These are phyloP conservation scores for Populus alba DNA, from an alignment of 345 rosid genomes.

Conservation along the genomic window DNA sequence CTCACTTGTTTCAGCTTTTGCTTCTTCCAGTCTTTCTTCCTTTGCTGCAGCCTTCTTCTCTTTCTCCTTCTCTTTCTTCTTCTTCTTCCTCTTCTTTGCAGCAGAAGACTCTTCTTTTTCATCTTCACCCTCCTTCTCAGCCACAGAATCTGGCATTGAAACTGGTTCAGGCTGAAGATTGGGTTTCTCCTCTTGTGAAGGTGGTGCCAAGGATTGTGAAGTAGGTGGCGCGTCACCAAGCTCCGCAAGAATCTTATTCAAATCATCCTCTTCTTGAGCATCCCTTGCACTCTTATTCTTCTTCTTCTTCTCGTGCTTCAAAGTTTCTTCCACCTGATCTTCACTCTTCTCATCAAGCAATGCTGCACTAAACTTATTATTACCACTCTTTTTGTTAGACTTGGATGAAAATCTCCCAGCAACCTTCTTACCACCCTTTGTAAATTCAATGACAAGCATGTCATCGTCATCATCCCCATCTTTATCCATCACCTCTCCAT, in stretches of 20 bases:
- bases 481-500: slow-evolving; percentile 32
- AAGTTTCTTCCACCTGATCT: slow-evolving; percentile 53
- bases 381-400: slow-evolving; percentile 49
- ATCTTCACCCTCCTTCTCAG: slow-evolving; percentile 73
- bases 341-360: slow-evolving; percentile 53
- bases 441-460: slow-evolving; percentile 29
- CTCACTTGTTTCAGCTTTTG: slow-evolving; percentile 42
- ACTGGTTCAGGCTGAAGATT: slow-evolving; percentile 47
- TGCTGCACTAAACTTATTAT: slow-evolving; percentile 45
- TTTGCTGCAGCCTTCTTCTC: slow-evolving; percentile 60
- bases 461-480: slow-evolving; percentile 40
- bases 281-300: slow-evolving; percentile 79
- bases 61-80: slow-evolving; percentile 74
- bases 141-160: slow-evolving; percentile 33
- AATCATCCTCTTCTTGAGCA: slow-evolving; percentile 88
- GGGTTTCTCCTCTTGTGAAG: slow-evolving; percentile 48
- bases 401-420: slow-evolving; percentile 44
- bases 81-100: slow-evolving; percentile 87
- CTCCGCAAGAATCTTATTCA: slow-evolving; percentile 88
- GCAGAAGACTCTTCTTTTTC: slow-evolving; percentile 69
- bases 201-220: slow-evolving; percentile 36
- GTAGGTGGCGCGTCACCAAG: slow-evolving; percentile 59
- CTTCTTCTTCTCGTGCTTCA: slow-evolving; percentile 80
- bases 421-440: slow-evolving; percentile 36
- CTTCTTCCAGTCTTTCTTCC: slow-evolving; percentile 50